phyloP scores from a whole-genome alignment of 2,329 filamentous ascomycete species.

The Nemania sp. region DNA sequence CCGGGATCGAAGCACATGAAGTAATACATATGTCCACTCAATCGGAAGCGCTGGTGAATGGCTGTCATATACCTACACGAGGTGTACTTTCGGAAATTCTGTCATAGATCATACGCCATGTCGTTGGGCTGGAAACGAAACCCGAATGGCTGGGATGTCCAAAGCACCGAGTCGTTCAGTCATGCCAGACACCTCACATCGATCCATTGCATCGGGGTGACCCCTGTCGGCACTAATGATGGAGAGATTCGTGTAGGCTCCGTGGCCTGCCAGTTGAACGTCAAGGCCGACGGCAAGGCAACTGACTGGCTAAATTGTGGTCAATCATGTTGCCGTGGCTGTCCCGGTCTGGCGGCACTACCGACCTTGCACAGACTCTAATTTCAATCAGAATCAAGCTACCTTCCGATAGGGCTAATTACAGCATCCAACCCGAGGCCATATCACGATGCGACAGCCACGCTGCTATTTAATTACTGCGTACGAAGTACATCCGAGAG shows the following conservation, averaged over 20 bases:
- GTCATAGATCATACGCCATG: conserved; percentile 4
- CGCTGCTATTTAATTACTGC: not conserved
- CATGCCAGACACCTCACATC: conserved; percentile 9
- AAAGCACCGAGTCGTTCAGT: conserved; percentile 5
- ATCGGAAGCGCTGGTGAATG: conserved; percentile 19
- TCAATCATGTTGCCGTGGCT: conserved; percentile 21
- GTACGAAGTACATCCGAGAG: conserved; percentile 4
- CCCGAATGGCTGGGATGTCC: conserved; percentile 11
- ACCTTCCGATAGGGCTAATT: conserved; percentile 17
- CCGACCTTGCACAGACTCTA: conserved; percentile 21
- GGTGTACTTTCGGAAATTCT: conserved; percentile 11
- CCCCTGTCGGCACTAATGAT: conserved; percentile 1
- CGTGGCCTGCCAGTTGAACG: conserved; percentile 11
- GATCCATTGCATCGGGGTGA: not conserved
- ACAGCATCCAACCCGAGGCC: conserved; percentile 4
- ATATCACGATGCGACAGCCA: conserved; percentile 9
- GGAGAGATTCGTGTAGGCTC: conserved; percentile 5
- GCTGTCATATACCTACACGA: conserved; percentile 16
- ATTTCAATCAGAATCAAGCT: conserved; percentile 17
- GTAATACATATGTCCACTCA: conserved; percentile 9
- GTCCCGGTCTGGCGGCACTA: conserved; percentile 26
- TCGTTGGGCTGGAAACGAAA: conserved; percentile 1
- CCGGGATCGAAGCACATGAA: conserved; percentile 21
- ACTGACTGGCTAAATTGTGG: conserved; percentile 17
- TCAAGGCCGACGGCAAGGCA: not conserved